Evolutionary conservation across 371 early-diverging fungal genomes (phyloP), one percentile per base, ranked within the genome.

Genomic region (Homolaphlyctis polyrhiza): DNA sequence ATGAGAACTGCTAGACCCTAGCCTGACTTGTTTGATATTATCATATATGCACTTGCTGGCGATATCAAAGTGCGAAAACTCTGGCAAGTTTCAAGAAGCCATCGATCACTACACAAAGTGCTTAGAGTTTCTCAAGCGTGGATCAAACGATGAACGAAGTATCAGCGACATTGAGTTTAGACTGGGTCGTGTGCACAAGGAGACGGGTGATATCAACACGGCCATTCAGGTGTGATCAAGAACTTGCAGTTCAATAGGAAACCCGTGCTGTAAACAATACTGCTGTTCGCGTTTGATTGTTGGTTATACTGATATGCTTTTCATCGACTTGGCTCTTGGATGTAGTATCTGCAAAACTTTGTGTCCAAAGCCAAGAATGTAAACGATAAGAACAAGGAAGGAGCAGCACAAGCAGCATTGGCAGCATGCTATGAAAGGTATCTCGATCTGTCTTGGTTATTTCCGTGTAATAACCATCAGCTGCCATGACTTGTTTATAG

Each of bases 351-450:
- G 25, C 69, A 75, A 51, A 63, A 43, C 5, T 72, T 72, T 49
- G 66, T 78, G 33, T 47, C 58, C 30, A 68, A 63, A 23, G 60
- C 66, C 30, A 50, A 65, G 33, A 61, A 67, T 29, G 14, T 55
- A 11, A 62, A 62, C 21, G 72, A 67, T 39, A 66, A 49, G 21
- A 34, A 45, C 27, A 75, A 68, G 30, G 73, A 72, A 43, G 79
- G 76, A 8, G 50, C 30, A 35, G 79, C 76, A 8, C 75, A 74
- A 36, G 61, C 66, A 2, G 68, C 70, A 1, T 62, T 78, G n/a
- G 76, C 79, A 1, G 32, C 70, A 2, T 75, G 79, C 43, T 73
- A 75, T 61, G 79, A 75, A 60, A 67, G 67, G 78, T 73, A 61
- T 34, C 49, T 28, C 57, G n/a, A 2, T 33, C 28, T 30, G 13